phyloP scores from a whole-genome alignment of 1,284 basidiomycete genomes.

The Sanghuangporus weigelae region DNA sequence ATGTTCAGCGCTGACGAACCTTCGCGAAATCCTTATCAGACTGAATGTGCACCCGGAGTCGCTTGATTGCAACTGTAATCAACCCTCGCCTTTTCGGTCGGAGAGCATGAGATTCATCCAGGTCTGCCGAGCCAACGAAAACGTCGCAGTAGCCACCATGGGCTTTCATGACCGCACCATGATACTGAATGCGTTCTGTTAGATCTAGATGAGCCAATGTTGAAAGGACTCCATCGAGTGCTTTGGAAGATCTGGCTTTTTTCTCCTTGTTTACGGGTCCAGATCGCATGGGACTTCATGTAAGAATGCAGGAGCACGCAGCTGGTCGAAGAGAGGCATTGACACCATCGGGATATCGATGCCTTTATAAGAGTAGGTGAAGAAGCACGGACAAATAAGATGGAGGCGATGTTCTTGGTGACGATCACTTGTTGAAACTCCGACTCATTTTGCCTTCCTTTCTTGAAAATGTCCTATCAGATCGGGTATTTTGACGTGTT shows the following conservation, averaged over 20 bases:
- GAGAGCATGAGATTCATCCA: not conserved
- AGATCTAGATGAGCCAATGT: conserved; percentile 1
- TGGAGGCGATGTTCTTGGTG: not conserved
- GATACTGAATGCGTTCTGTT: not conserved
- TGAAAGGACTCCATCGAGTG: not conserved
- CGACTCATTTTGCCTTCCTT: too few species aligned
- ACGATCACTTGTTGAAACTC: not conserved
- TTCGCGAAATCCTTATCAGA: not conserved
- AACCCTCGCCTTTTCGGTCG: not conserved
- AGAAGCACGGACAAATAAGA: not conserved
- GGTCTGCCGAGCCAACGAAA: not conserved
- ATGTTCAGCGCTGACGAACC: not conserved
- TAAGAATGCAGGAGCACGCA: not conserved
- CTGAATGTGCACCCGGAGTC: conserved; percentile 6
- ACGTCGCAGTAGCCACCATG: conserved; percentile 13
- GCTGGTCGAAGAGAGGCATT: too few species aligned
- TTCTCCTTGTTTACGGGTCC: not conserved
- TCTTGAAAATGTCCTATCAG: too few species aligned
- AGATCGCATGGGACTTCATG: not conserved
- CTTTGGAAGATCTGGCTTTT: not conserved
- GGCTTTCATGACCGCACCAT: not conserved
- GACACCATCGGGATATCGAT: too few species aligned
- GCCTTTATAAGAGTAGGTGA: too few species aligned
- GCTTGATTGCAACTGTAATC: conserved; percentile 13
- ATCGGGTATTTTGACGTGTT: too few species aligned